These are phyloP conservation scores for Pterocarpus santalinus DNA, from an alignment of 306 rosid species.

Conservation along the genomic window DNA sequence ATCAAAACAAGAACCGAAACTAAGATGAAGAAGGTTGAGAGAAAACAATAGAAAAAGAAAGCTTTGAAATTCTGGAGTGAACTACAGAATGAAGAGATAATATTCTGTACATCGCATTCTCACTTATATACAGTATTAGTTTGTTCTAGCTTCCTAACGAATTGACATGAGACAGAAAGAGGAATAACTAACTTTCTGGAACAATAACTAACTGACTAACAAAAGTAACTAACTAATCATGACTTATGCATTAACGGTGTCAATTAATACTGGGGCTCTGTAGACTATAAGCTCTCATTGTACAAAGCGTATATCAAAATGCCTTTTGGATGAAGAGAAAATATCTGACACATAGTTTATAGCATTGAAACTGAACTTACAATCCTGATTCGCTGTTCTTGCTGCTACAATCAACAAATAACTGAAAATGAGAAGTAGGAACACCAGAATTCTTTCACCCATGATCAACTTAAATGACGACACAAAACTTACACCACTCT, in stretches of 20 bases:
- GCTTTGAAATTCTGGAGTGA: no score
- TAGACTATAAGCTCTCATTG: not conserved
- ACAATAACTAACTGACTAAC: no score
- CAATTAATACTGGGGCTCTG: not conserved
- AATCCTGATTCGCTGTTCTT: constrained; percentile 40
- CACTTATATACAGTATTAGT: no score
- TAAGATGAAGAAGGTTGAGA: no score
- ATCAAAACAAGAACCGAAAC: no score
- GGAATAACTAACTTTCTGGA: not conserved
- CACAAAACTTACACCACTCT: constrained; percentile 15
- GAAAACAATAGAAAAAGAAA: no score
- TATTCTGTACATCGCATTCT: no score
- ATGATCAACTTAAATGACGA: constrained; percentile 45
- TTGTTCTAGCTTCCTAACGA: no score
- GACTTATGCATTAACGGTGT: no score
- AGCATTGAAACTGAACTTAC: constrained; percentile 46
- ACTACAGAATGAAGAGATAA: no score
- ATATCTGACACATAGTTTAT: not conserved
- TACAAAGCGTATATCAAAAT: not conserved
- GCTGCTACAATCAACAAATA: constrained; percentile 40
- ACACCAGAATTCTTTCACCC: constrained; percentile 42
- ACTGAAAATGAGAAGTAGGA: constrained; percentile 44
- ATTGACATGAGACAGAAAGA: not conserved
- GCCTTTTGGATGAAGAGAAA: constrained; percentile 17
- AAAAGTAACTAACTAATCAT: no score